Percentiles rank a stretch among this genome's conserved stretches.
Evolutionary conservation across 176 grass and related monocot genomes (phyloP).

Genomic region (Carex kokanica): DNA sequence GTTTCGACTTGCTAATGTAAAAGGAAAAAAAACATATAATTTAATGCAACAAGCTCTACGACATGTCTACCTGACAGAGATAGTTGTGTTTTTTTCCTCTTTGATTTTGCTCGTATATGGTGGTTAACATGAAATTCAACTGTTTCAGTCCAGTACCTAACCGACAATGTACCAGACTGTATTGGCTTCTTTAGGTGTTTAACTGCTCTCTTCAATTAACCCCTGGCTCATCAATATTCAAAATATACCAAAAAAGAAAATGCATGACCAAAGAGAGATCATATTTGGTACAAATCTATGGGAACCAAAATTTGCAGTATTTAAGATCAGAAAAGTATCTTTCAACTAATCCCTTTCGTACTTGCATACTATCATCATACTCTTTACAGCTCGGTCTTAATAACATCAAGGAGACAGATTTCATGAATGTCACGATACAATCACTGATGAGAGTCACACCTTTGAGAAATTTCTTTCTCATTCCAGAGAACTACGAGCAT

Average conservation of each 20-base stretch:
- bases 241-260: neutral
- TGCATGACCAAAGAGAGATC: neutral
- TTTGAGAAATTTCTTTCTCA: slow-evolving; percentile 98
- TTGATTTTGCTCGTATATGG: neutral
- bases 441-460: slow-evolving; percentile 95
- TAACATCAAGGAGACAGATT: slow-evolving; percentile 99
- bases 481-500: slow-evolving; percentile 89
- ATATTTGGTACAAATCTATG: neutral
- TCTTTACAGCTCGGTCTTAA: slow-evolving; percentile 93
- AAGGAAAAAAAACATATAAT: neutral
- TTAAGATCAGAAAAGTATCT: neutral
- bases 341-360: slow-evolving; percentile 20
- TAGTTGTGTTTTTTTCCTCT: neutral
- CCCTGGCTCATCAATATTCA: neutral
- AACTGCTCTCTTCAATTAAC: neutral
- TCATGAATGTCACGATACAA: slow-evolving; percentile 97
- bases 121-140: neutral
- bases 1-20: neutral
- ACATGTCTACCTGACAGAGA: neutral
- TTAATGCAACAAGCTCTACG: neutral
- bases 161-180: neutral
- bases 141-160: neutral
- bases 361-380: neutral
- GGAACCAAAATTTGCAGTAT: neutral
- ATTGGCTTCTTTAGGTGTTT: neutral